These are phyloP conservation scores for Fusarium penzigii DNA, from an alignment of 2,329 filamentous ascomycete genomes.

Conservation along the genomic window DNA sequence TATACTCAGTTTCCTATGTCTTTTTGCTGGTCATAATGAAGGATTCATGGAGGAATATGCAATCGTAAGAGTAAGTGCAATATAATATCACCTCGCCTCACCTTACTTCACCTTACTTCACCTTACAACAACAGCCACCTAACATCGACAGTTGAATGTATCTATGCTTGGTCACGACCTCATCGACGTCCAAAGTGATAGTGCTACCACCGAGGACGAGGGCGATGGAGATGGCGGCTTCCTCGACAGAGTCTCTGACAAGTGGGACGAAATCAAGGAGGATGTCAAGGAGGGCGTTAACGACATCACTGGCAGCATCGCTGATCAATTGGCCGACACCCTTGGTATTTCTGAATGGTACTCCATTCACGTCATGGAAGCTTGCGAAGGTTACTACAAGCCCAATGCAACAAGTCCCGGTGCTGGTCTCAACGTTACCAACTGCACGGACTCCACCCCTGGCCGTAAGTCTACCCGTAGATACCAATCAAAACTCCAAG, in stretches of 20 bases:
- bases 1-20: constrained; percentile 40
- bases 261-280: constrained; percentile 33
- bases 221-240: constrained; percentile 25
- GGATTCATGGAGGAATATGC: constrained; percentile 48
- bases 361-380: constrained; percentile 50
- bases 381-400: constrained; percentile 48
- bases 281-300: constrained; percentile 41
- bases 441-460: constrained; percentile 44
- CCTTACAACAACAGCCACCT: constrained; percentile 1
- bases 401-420: constrained; percentile 42
- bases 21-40: constrained; percentile 42
- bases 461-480: constrained; percentile 38
- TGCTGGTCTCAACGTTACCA: constrained; percentile 44
- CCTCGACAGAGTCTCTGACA: constrained; percentile 32
- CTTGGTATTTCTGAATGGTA: constrained; percentile 54
- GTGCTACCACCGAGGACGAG: constrained; percentile 26
- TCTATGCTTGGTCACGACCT: constrained; percentile 41
- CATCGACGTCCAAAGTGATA: constrained; percentile 23
- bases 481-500: too few species aligned
- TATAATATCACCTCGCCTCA: too few species aligned
- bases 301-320: constrained; percentile 41
- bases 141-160: constrained; percentile 36
- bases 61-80: constrained; percentile 37
- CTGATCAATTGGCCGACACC: constrained; percentile 42
- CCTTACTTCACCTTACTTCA: too few species aligned